Percentiles rank a stretch among this genome's conserved stretches.
phyloP scores from a whole-genome alignment of 2,329 filamentous ascomycete species.

The Fusarium nygamai region DNA sequence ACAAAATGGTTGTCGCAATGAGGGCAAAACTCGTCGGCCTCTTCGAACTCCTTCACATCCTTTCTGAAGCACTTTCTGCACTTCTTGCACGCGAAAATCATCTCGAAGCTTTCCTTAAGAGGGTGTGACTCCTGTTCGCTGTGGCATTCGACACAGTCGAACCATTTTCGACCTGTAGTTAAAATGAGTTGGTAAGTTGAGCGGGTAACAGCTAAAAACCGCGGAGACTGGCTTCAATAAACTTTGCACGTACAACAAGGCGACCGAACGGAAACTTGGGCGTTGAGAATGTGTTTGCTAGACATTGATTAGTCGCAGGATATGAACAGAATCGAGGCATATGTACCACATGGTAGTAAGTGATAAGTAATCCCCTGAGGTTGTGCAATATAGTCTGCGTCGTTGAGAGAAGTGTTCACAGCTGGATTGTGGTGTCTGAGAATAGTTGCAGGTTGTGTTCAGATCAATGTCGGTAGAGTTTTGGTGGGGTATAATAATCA shows the following conservation, averaged over 20 bases:
- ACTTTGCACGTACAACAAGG: slow-evolving; percentile 79
- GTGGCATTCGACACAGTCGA: slow-evolving; percentile 97
- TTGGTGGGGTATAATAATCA: slow-evolving; percentile 36
- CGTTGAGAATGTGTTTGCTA: slow-evolving; percentile 98
- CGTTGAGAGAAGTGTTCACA: not conserved
- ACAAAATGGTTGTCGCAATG: slow-evolving; percentile 99
- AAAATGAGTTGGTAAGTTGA: not conserved
- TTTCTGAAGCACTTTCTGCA: slow-evolving; percentile 99
- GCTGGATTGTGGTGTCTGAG: not conserved
- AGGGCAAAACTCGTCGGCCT: slow-evolving; percentile 98
- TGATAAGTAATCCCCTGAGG: not conserved
- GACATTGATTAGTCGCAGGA: slow-evolving; percentile 9
- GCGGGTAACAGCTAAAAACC: not conserved
- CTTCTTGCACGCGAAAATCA: slow-evolving; percentile 98
- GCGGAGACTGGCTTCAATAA: not conserved
- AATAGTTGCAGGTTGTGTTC: slow-evolving; percentile 3
- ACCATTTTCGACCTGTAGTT: slow-evolving; percentile 90
- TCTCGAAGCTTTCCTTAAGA: slow-evolving; percentile 82
- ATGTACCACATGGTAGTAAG: slow-evolving; percentile 51
- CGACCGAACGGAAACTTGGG: slow-evolving; percentile 94
- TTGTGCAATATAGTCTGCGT: not conserved
- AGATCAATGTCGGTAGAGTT: slow-evolving; percentile 18
- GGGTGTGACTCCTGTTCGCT: slow-evolving; percentile 80
- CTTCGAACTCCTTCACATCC: slow-evolving; percentile 90
- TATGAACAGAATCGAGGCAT: not conserved